Conservation (phyloP, 805 yeast genomes). For the Saccharomycopsis sp. region DNA sequence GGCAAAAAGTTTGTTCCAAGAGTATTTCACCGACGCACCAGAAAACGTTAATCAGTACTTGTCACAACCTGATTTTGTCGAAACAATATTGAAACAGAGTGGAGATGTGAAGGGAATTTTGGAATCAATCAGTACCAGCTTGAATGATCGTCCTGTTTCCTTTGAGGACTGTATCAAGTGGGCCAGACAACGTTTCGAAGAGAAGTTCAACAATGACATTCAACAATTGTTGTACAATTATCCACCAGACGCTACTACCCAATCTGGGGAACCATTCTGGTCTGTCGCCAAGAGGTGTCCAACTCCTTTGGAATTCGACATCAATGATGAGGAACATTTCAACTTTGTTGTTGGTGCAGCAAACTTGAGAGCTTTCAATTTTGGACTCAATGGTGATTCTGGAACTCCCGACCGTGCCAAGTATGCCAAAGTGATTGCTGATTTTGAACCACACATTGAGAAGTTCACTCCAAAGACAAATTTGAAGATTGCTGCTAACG, state of each 20-base stretch:
- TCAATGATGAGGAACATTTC: constrained; percentile 66
- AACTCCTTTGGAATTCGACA: constrained; percentile 68
- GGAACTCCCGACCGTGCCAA: constrained; percentile 34
- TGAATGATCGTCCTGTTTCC: constrained; percentile 73
- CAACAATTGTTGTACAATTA: constrained; percentile 86
- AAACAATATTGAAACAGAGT: constrained; percentile 80
- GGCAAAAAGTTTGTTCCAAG: constrained; percentile 94
- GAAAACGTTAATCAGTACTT: constrained; percentile 88
- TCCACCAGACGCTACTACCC: constrained; percentile 88
- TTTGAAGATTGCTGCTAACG: constrained; percentile 73
- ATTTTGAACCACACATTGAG: constrained; percentile 25
- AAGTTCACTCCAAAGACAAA: constrained; percentile 71
- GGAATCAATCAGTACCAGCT: constrained; percentile 67
- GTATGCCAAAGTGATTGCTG: constrained; percentile 47
- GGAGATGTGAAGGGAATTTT: constrained; percentile 85
- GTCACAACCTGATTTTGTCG: constrained; percentile 87
- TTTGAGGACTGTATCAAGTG: constrained; percentile 93
- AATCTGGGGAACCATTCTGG: constrained; percentile 93
- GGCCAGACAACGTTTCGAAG: constrained; percentile 88
- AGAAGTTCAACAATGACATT: constrained; percentile 76
- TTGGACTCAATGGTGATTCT: constrained; percentile 76
- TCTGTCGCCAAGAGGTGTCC: constrained; percentile 97
- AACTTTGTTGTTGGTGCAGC: constrained; percentile 85
- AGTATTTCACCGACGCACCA: constrained; percentile 82
- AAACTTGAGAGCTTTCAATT: constrained; percentile 80